Evolutionary conservation across 2,329 filamentous ascomycete genomes (phyloP).

Genomic region (Colletotrichum filicis): DNA sequence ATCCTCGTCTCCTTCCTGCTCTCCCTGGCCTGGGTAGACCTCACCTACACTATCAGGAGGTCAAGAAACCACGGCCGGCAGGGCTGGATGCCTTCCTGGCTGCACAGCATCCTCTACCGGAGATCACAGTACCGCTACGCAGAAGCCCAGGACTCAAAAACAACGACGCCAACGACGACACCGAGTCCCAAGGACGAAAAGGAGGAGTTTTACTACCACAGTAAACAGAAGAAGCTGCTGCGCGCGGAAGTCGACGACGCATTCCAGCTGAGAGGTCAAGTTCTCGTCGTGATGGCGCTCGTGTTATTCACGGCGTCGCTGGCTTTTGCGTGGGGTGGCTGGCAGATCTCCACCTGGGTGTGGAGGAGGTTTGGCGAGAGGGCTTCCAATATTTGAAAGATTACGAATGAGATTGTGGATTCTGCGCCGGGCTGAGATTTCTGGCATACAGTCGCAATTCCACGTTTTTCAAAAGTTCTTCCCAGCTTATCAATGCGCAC

Average conservation of each 20-base stretch:
- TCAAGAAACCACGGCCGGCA: slow-evolving; percentile 47
- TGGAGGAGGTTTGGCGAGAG: slow-evolving; percentile 9
- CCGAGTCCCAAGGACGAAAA: slow-evolving; percentile 35
- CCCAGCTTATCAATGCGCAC: not conserved
- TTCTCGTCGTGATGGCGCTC: slow-evolving; percentile 62
- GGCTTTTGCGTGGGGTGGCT: slow-evolving; percentile 43
- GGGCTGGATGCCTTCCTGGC: slow-evolving; percentile 50
- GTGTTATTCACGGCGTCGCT: slow-evolving; percentile 38
- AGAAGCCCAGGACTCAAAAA: slow-evolving; percentile 36
- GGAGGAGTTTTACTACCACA: slow-evolving; percentile 60
- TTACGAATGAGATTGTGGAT: not conserved
- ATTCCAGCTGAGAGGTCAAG: slow-evolving; percentile 65
- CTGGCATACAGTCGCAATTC: no score
- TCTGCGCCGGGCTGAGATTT: not conserved
- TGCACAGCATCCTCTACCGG: slow-evolving; percentile 53
- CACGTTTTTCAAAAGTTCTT: no score
- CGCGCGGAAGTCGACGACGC: slow-evolving; percentile 72
- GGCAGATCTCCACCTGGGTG: slow-evolving; percentile 28
- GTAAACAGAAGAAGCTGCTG: slow-evolving; percentile 69
- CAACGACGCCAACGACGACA: not conserved
- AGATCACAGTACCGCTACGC: slow-evolving; percentile 51
- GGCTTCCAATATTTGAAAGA: not conserved
- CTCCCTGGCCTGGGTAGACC: slow-evolving; percentile 72
- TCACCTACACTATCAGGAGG: slow-evolving; percentile 63
- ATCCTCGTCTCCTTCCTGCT: slow-evolving; percentile 73